These are phyloP conservation scores for Picochlorum sp. DNA, from an alignment of 139 green algal species.

Conservation along the genomic window DNA sequence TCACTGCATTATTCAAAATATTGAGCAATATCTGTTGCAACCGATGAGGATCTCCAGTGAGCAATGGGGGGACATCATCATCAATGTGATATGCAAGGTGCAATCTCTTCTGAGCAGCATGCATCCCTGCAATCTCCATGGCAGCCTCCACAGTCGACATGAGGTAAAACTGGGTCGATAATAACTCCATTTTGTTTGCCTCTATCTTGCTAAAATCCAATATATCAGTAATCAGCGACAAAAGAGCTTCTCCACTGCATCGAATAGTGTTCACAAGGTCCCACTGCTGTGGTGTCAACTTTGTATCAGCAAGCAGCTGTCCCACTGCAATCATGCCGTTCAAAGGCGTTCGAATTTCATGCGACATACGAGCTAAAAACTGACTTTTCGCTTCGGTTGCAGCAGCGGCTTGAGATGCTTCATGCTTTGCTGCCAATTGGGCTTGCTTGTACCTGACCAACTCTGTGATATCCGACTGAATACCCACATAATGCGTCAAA, in stretches of 20 bases:
- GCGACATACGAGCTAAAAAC: conserved; percentile 89
- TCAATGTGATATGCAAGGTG: conserved; percentile 66
- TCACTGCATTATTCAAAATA: conserved; percentile 80
- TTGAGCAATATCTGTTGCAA: conserved; percentile 83
- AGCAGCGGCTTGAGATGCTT: conserved; percentile 44
- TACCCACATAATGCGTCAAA: conserved; percentile 74
- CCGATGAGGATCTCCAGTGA: conserved; percentile 58
- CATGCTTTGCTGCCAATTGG: conserved; percentile 53
- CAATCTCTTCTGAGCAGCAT: conserved; percentile 58
- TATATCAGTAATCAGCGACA: conserved; percentile 86
- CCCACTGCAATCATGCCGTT: conserved; percentile 91
- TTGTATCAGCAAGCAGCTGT: conserved; percentile 69
- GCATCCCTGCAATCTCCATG: conserved; percentile 74
- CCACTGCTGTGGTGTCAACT: conserved; percentile 38
- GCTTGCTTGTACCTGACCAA: conserved; percentile 51
- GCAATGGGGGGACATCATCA: conserved; percentile 19
- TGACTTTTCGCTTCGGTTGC: conserved; percentile 81
- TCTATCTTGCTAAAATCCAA: conserved; percentile 86
- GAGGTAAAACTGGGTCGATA: conserved; percentile 48
- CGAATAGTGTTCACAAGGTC: conserved; percentile 78
- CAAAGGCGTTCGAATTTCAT: conserved; percentile 90
- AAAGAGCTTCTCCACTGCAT: conserved; percentile 71
- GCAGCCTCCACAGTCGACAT: conserved; percentile 68
- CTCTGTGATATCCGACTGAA: conserved; percentile 79
- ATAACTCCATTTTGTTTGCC: conserved; percentile 68